Conservation (phyloP, 1,284 basidiomycete genomes). For the Pterula multifida region DNA sequence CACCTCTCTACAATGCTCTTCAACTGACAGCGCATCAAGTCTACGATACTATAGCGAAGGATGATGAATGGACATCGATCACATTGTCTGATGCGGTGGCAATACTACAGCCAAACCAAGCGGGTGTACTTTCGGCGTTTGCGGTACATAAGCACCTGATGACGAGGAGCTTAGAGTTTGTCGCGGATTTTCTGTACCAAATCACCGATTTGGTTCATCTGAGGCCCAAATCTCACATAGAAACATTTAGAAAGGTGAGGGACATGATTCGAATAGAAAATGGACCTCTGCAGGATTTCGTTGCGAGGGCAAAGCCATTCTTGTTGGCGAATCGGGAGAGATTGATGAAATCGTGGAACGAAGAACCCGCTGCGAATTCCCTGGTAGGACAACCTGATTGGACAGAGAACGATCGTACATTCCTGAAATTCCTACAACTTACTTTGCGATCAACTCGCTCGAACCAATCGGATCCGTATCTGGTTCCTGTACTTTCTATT, state of each 20-base stretch:
- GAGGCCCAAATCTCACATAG: conserved; percentile 52
- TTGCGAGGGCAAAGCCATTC: conserved; percentile 38
- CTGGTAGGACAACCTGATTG: conserved; percentile 29
- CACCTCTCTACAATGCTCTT: conserved; percentile 26
- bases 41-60: conserved; percentile 34
- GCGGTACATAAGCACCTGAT: conserved; percentile 73
- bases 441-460: conserved; percentile 47
- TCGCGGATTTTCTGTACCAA: conserved; percentile 49
- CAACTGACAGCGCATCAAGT: conserved; percentile 18
- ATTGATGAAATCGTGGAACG: conserved; percentile 17
- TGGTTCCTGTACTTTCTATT: conserved; percentile 40
- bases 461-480: conserved; percentile 57
- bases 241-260: conserved; percentile 41
- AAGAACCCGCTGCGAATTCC: conserved; percentile 22
- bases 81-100: conserved; percentile 38
- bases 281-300: conserved; percentile 42
- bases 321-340: conserved; percentile 23
- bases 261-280: conserved; percentile 35
- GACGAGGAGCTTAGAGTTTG: conserved; percentile 48
- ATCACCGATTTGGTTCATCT: conserved; percentile 52
- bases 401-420: conserved; percentile 45
- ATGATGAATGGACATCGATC: conserved; percentile 39
- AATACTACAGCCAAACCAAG: conserved; percentile 22
- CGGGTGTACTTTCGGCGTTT: conserved; percentile 31
- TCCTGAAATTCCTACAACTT: conserved; percentile 58